Base-by-base conservation (phyloP, 169 alveolate genomes). In the Miamiensis avidus region DNA sequence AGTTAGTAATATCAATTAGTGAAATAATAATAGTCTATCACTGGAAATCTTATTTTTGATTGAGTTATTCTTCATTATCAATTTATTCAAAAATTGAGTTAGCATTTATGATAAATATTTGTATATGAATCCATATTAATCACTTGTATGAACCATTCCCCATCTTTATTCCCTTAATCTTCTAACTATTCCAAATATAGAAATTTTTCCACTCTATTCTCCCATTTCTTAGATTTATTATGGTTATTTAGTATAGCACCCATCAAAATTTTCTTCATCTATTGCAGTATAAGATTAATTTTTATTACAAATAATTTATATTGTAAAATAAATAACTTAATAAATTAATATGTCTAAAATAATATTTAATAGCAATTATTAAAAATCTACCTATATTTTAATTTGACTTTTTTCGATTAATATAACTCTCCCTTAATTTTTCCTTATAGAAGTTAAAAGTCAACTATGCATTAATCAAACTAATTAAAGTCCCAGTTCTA, bases 401-500 rank as follows among this genome's bases (percentile, higher is more conserved):
- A n/a, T 78, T 86, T 49, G 69, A 49, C 69, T 49, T 49, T n/a
- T n/a, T n/a, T n/a, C n/a, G n/a, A n/a, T n/a, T 49, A 4, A 11
- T 49, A 11, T 11, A 11, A 49, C 4, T 11, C 20, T 49, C 4
- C 28, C 64, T 28, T 79, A 34, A n/a, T 79, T 34, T 29, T 49
- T 29, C 74, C 79, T 87, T 69, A 30, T 72, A 64, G 30, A 34
- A 49, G 76, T 75, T 65, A 0, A 81, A 76, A 29, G 83, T 64
- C 27, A 81, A 34, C 74, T 94, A 74, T 30, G 91, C 69, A 79
- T 93, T 91, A 65, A 81, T 90, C 31, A 95, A 83, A 6, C 97
- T 95, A 74, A 96, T 92, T 27, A 95, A 85, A 81, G 97, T 93
- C 30, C 98, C 98, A 34, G 98, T 95, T 81, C 98, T 91, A 0